Evolutionary conservation across 441 rosid species (phyloP), one percentile per base, ranked within the genome.

Genomic region (Populus hybrid): DNA sequence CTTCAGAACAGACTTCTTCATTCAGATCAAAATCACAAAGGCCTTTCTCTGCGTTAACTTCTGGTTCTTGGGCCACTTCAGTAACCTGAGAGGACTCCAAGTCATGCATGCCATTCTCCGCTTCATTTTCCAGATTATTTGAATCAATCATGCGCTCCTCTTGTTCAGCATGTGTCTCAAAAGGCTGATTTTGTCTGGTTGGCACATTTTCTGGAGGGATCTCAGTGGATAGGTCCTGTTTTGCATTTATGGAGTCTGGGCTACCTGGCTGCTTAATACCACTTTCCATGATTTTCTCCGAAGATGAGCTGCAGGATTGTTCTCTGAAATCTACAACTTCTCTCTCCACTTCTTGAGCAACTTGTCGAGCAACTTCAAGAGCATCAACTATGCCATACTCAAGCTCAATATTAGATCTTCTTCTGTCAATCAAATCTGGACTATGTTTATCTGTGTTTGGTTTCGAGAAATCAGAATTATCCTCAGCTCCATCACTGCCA

Each of bases 321-420:
- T 90, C 97, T 83, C 84, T 87, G 28, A 83, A 86, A 78, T 91
- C 90, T 54, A 83, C 81, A 46, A 92, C 96, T 81, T 94, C 98
- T 86, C 93, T 90, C 80, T 92, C 98, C 68, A 94, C 98, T 86
- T 93, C 97, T 82, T 89, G 95, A 72, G 99, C 99, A 68, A 97
- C 95, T 80, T 89, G 89, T 73, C 97, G 89, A 83, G 99, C 99
- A 32, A 93, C 92, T 84, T 91, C 97, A 72, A 97, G 83, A 74
- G 99, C 97, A 89, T 95, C 99, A 81, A 88, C 87, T 23, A 92
- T 84, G 73, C 95, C 97, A 82, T 89, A 91, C 23, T 93, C 99
- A 59, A 81, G 80, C 63, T 86, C 91, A 69, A 87, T 83, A 78
- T 86, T 89, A 70, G 95, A 85, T 35, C 82, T 86, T 78, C 83